Evolutionary conservation across 2,329 filamentous ascomycete genomes (phyloP).

Genomic region (Curvularia spicifera): DNA sequence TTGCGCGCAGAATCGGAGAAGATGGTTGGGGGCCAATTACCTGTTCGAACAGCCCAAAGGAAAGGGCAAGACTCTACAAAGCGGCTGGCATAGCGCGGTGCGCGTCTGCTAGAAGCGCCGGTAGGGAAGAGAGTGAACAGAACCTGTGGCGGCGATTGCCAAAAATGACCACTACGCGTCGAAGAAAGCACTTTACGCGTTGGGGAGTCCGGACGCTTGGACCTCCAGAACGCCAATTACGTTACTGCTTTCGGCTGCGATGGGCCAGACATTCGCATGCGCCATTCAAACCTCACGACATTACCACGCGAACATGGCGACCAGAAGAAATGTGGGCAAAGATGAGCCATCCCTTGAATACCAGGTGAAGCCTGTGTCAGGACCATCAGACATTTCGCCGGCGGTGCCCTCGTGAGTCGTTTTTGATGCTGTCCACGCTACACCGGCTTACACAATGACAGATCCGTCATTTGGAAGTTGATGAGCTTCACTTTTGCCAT

Average conservation of each 20-base stretch:
- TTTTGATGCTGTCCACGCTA: background rate
- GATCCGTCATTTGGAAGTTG: conserved; percentile 87
- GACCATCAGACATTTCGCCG: conserved; percentile 76
- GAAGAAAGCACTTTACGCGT: conserved; percentile 18
- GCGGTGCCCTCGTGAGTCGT: conserved; percentile 77
- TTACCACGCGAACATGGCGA: conserved; percentile 63
- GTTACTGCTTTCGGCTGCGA: conserved; percentile 19
- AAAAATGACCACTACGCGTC: conserved; percentile 21
- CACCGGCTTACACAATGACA: conserved; percentile 44
- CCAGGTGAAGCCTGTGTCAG: conserved; percentile 34
- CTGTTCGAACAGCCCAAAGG: conserved; percentile 21
- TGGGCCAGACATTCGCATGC: conserved; percentile 6
- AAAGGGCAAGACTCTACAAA: conserved; percentile 17
- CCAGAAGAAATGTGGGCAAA: conserved; percentile 67
- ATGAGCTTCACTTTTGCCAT: conserved; percentile 90
- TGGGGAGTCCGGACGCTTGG: conserved; percentile 21
- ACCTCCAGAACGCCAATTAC: conserved; percentile 21
- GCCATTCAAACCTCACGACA: conserved; percentile 6
- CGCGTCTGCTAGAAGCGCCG: conserved; percentile 3
- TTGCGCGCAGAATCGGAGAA: conserved; percentile 5
- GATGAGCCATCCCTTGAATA: conserved; percentile 69
- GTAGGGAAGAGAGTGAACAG: conserved; percentile 9
- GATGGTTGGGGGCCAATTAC: conserved; percentile 8
- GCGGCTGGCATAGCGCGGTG: conserved; percentile 16
- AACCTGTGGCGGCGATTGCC: conserved; percentile 19